phyloP scores from a whole-genome alignment of 2,329 filamentous ascomycete species.

The Colletotrichum chrysophilum region DNA sequence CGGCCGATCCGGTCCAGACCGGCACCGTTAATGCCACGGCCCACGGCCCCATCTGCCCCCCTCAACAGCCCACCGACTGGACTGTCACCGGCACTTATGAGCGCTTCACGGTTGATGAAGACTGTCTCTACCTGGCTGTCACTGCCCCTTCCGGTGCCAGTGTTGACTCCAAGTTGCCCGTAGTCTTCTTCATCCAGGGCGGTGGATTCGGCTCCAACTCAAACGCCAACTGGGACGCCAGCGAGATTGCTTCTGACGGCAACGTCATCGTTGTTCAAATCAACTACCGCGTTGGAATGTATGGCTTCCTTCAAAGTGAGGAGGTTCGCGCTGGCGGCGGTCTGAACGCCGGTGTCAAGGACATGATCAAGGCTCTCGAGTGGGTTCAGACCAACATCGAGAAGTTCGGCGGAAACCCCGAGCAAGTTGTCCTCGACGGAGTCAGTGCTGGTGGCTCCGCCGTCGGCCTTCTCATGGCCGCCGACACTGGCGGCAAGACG shows the following conservation, averaged over 20 bases:
- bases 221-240: constrained; percentile 62
- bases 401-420: constrained; percentile 72
- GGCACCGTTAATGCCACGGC: constrained; percentile 56
- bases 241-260: constrained; percentile 62
- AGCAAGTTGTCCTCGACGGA: constrained; percentile 72
- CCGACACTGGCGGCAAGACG: constrained; percentile 53
- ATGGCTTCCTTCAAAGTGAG: constrained; percentile 66
- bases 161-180: constrained; percentile 59
- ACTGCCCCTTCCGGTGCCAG: constrained; percentile 63
- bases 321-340: constrained; percentile 13
- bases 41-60: constrained; percentile 31
- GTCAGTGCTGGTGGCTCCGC: constrained; percentile 72
- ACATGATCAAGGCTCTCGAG: constrained; percentile 60
- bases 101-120: constrained; percentile 51
- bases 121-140: constrained; percentile 73
- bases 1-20: constrained; percentile 55
- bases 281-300: constrained; percentile 79
- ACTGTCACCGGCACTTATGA: constrained; percentile 7
- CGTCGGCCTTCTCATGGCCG: constrained; percentile 66
- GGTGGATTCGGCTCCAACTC: constrained; percentile 62
- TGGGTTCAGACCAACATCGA: constrained; percentile 73
- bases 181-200: constrained; percentile 65
- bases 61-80: constrained; percentile 28
- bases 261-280: constrained; percentile 73
- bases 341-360: constrained; percentile 18